Evolutionary conservation across 768 basidiomycete species (phyloP).

Genomic region (Glaciozyma antarctica): DNA sequence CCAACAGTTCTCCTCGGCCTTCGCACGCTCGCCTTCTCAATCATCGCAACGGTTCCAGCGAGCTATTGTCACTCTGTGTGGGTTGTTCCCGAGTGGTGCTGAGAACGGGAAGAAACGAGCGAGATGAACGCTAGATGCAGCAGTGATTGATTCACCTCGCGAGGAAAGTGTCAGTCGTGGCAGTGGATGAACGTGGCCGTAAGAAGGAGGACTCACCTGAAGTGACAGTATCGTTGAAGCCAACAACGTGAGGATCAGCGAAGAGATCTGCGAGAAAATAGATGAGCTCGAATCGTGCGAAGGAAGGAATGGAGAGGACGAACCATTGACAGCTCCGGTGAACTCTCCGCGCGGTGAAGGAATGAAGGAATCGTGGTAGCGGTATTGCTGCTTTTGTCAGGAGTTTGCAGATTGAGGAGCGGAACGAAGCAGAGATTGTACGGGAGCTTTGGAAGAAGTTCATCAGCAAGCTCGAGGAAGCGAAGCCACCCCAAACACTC

Average conservation of each 20-base stretch:
- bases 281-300: too few species aligned
- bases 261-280: constrained; percentile 55
- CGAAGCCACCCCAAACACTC: too few species aligned
- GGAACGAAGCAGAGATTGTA: too few species aligned
- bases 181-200: not conserved
- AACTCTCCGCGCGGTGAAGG: too few species aligned
- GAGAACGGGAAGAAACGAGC: not conserved
- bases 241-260: constrained; percentile 55
- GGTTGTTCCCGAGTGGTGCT: not conserved
- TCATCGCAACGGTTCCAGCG: constrained; percentile 53
- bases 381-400: too few species aligned
- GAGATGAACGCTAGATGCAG: constrained; percentile 36
- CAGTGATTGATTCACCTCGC: constrained; percentile 56
- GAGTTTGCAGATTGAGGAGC: too few species aligned
- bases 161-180: constrained; percentile 29
- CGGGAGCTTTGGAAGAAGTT: too few species aligned
- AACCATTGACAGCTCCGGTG: constrained; percentile 41
- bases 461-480: too few species aligned
- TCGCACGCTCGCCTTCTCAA: constrained; percentile 35
- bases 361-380: too few species aligned
- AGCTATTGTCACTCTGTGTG: constrained; percentile 59
- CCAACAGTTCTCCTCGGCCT: too few species aligned
- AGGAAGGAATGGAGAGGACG: too few species aligned
- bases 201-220: constrained; percentile 44
- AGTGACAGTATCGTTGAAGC: constrained; percentile 55